A percentile compares a stretch with the other conserved stretches of the same genome.
Evolutionary conservation across 495 filamentous ascomycete species (phyloP).

Genomic region (Letharia lupina): DNA sequence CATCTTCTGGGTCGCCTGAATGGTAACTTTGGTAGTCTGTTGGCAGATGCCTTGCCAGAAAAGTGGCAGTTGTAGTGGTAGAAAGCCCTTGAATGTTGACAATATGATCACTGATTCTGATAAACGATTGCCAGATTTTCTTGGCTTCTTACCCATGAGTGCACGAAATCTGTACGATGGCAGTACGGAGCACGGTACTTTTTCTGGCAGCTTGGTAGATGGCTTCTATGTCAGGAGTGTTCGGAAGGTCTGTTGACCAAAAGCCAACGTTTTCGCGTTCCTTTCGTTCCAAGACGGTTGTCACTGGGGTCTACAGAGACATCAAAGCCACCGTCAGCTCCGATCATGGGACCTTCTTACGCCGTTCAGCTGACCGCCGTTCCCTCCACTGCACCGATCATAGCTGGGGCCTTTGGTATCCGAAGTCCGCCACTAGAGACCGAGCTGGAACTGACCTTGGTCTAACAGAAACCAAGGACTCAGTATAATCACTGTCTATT

Average conservation of each 20-base stretch:
- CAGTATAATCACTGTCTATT: too few species aligned
- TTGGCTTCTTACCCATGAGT: too few species aligned
- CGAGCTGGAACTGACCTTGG: background rate
- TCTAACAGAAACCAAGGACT: too few species aligned
- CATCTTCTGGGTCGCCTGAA: background rate
- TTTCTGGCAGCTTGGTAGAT: too few species aligned
- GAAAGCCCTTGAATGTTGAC: too few species aligned
- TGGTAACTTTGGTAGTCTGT: background rate
- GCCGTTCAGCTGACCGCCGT: background rate
- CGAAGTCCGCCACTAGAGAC: background rate
- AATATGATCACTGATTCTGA: too few species aligned
- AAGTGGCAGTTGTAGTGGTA: too few species aligned
- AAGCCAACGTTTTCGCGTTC: background rate
- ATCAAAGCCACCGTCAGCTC: background rate
- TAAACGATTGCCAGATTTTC: too few species aligned
- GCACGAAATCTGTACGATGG: too few species aligned
- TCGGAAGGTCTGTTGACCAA: background rate
- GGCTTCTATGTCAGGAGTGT: background rate
- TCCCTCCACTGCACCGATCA: background rate
- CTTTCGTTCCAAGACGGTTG: background rate
- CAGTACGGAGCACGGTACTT: too few species aligned
- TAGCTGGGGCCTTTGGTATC: background rate
- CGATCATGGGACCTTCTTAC: background rate
- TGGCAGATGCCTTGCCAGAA: background rate
- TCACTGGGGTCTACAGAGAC: background rate